Conservation (phyloP, 73 alveolate species). For the Blepharisma japonicum region DNA sequence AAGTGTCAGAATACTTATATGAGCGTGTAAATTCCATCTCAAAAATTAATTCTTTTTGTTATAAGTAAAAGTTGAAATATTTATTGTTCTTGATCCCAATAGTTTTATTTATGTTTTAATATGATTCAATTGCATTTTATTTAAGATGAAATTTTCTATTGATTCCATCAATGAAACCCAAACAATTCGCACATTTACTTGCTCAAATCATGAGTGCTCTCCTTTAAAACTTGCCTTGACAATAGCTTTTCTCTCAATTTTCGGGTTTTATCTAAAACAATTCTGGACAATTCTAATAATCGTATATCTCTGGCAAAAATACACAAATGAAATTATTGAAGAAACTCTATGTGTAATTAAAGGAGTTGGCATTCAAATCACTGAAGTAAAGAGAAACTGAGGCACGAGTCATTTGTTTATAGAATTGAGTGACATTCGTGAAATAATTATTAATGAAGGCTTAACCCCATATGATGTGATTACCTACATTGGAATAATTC, state of each 20-base stretch:
- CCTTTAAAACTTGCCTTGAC: not conserved
- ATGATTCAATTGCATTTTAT: no score
- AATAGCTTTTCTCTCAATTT: not conserved
- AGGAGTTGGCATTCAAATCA: conserved; percentile 24
- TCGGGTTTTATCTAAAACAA: not conserved
- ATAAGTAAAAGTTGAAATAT: no score
- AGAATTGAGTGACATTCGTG: conserved; percentile 14
- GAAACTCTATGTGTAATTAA: conserved; percentile 20
- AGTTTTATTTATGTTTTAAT: no score
- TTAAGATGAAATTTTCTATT: conserved; percentile 6
- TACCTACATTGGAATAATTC: not conserved
- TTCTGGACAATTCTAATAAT: not conserved
- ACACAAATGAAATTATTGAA: not conserved
- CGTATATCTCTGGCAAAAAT: not conserved
- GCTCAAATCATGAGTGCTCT: not conserved
- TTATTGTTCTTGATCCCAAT: no score
- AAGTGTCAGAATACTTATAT: no score
- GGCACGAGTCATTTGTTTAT: not conserved
- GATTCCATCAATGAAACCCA: conserved; percentile 1
- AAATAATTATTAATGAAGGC: not conserved
- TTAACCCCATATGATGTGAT: conserved; percentile 13
- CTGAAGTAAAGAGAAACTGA: not conserved
- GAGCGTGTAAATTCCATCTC: no score
- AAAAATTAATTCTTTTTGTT: no score
- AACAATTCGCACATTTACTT: conserved; percentile 12